A percentile compares a stretch with the other conserved stretches of the same genome.
phyloP scores from a whole-genome alignment of 75 land plant species.

The Pinus taeda region DNA sequence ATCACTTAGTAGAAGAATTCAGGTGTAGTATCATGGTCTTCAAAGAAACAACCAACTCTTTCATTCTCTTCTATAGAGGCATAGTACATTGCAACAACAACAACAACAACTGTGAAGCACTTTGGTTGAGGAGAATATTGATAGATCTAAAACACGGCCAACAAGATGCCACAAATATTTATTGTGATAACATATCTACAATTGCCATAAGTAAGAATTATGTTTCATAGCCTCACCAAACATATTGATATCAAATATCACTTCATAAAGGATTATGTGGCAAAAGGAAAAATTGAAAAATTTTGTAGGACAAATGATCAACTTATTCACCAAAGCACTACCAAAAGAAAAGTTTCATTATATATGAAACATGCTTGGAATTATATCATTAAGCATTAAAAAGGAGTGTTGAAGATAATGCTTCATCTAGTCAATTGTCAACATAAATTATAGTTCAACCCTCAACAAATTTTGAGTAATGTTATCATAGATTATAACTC shows the following conservation, averaged over 20 bases:
- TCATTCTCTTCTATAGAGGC: not conserved
- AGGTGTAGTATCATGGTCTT: constrained; percentile 15
- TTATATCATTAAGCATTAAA: not conserved
- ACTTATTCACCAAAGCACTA: not conserved
- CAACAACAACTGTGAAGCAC: constrained; percentile 14
- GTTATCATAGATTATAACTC: too few species aligned
- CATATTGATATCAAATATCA: constrained; percentile 20
- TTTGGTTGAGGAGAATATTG: constrained; percentile 11
- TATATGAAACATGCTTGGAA: not conserved
- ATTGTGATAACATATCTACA: constrained; percentile 1
- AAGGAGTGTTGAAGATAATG: not conserved
- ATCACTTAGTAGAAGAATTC: not conserved
- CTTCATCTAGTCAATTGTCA: not conserved
- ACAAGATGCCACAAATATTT: not conserved
- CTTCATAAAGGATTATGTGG: not conserved
- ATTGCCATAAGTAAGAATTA: constrained; percentile 7
- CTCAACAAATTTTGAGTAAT: too few species aligned
- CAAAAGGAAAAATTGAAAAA: not conserved
- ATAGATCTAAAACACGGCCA: not conserved
- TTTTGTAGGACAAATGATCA: not conserved
- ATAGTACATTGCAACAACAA: constrained; percentile 8
- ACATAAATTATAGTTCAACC: too few species aligned
- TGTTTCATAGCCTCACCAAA: constrained; percentile 17
- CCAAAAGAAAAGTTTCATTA: not conserved
- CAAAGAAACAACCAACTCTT: constrained; percentile 15